A percentile compares a stretch with the other conserved stretches of the same genome.
phyloP scores from a whole-genome alignment of 2,329 filamentous ascomycete species.

The Hypoxylon sp. region DNA sequence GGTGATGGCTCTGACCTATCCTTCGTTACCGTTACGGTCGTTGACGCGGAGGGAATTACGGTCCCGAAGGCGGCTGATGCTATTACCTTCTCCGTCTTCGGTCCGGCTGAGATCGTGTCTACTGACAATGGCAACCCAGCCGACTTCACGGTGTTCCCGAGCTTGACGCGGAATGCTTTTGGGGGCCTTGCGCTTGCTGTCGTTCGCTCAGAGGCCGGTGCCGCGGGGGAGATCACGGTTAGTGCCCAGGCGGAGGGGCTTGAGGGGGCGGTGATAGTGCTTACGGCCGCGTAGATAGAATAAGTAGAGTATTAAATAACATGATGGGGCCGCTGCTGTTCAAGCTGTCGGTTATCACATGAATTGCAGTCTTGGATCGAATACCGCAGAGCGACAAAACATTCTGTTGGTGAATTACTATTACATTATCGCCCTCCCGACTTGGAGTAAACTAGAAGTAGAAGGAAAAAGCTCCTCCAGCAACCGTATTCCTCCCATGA shows the following conservation, averaged over 20 bases:
- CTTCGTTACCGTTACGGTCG: conserved; percentile 59
- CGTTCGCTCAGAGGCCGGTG: conserved; percentile 48
- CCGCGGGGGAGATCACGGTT: conserved; percentile 37
- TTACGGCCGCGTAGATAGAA: conserved; percentile 19
- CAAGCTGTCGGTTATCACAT: too few relatives aligned
- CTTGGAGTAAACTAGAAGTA: background rate
- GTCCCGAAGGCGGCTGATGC: conserved; percentile 57
- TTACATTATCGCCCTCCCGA: background rate
- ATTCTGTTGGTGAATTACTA: background rate
- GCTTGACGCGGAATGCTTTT: conserved; percentile 53
- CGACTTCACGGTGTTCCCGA: conserved; percentile 58
- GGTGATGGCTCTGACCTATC: conserved; percentile 59
- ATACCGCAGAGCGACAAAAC: too few relatives aligned
- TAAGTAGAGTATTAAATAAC: background rate
- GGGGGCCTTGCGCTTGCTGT: conserved; percentile 56
- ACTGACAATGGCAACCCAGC: conserved; percentile 65
- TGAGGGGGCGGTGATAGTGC: conserved; percentile 13
- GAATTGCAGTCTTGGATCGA: too few relatives aligned
- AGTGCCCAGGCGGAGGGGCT: conserved; percentile 32
- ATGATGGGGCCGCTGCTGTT: too few relatives aligned
- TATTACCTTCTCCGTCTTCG: conserved; percentile 59
- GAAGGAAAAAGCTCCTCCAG: background rate
- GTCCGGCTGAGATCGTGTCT: conserved; percentile 59
- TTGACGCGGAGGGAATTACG: conserved; percentile 57
- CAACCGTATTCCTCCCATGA: too few relatives aligned